These are phyloP conservation scores for Trichoderma atroviride DNA, from an alignment of 2,329 filamentous ascomycete species.

Conservation along the genomic window DNA sequence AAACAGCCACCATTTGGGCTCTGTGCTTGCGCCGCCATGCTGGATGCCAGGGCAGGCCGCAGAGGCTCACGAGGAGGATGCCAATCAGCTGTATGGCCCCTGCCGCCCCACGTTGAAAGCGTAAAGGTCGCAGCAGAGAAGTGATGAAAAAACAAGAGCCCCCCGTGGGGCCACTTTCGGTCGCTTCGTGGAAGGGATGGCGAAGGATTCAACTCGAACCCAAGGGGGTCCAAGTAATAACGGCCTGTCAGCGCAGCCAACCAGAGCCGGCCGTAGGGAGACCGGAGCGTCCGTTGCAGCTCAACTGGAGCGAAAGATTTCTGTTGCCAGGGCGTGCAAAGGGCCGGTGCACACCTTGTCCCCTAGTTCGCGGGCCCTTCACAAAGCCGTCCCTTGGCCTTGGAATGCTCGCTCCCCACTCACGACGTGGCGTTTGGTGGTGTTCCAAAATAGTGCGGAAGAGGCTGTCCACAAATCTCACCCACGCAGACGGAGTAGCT, in stretches of 20 bases:
- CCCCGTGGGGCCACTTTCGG: conserved; percentile 11
- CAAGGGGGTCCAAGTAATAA: conserved; percentile 33
- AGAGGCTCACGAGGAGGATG: conserved; percentile 18
- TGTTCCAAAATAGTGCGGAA: conserved; percentile 22
- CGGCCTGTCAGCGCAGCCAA: conserved; percentile 19
- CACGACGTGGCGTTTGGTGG: conserved; percentile 16
- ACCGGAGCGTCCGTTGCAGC: conserved; percentile 21
- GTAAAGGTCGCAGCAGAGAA: conserved; percentile 12
- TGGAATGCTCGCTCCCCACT: conserved; percentile 19
- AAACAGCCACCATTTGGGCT: conserved; percentile 22
- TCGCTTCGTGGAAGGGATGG: conserved; percentile 37
- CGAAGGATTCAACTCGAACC: conserved; percentile 35
- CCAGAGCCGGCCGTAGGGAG: conserved; percentile 22
- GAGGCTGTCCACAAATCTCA: conserved; percentile 25
- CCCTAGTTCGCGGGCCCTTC: conserved; percentile 6
- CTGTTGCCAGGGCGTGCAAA: not conserved
- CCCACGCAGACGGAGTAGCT: conserved; percentile 25
- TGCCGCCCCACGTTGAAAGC: conserved; percentile 7
- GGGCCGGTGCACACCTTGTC: not conserved
- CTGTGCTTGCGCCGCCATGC: conserved; percentile 30
- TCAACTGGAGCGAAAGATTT: conserved; percentile 13
- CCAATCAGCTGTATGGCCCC: conserved; percentile 12
- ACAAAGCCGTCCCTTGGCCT: conserved; percentile 23
- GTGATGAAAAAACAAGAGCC: not conserved
- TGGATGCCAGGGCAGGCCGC: conserved; percentile 25